Evolutionary conservation across 148 eudicot species (phyloP).

Genomic region (Camellia granthamiana): DNA sequence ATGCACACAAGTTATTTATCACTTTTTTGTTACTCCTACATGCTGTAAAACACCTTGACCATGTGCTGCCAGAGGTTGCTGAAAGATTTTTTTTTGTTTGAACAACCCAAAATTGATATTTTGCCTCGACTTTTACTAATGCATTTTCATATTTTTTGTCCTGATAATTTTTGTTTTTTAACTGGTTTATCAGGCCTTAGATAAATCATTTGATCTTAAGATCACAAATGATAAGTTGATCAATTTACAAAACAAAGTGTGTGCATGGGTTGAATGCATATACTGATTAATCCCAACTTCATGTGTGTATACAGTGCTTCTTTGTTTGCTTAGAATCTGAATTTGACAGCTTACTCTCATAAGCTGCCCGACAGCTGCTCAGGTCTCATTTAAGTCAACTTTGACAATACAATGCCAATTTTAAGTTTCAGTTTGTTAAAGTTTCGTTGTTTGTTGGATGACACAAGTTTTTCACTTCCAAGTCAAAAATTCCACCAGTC

Average conservation of each 20-base stretch:
- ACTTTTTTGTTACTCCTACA: background rate
- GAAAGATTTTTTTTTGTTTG: background rate
- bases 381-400: background rate
- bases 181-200: no score
- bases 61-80: background rate
- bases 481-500: conserved; percentile 43
- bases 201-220: no score
- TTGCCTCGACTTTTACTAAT: background rate
- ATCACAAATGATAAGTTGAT: no score
- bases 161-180: background rate
- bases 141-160: background rate
- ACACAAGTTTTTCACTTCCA: conserved; percentile 16
- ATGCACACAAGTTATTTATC: background rate
- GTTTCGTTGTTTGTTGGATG: background rate
- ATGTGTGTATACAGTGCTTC: background rate
- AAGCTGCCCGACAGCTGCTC: background rate
- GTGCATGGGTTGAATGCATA: background rate
- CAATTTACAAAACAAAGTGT: no score
- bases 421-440: background rate
- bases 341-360: background rate
- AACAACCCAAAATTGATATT: background rate
- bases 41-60: background rate
- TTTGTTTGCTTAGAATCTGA: background rate
- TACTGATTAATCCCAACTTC: background rate
- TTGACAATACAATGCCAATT: background rate